Evolutionary conservation across 78 protist genomes (phyloP), one percentile per base, ranked within the genome.

Genomic region (Dictyostelium intermedium): DNA sequence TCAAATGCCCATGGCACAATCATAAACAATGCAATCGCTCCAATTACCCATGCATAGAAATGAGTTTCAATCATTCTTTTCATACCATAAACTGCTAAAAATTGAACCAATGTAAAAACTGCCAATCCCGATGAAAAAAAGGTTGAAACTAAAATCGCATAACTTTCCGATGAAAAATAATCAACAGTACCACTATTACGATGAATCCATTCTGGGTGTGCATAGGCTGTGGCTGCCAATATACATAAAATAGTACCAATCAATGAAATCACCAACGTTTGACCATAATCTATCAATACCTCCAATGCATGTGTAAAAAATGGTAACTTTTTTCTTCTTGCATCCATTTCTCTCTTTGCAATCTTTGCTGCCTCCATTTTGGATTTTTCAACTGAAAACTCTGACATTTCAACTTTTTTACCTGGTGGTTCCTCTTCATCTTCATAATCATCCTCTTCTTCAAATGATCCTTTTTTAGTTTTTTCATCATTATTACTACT

Each of bases 11-110:
- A 89, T 63, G 94, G 94, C 1, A 89, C 94, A 11, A 80, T 14
- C 27, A 89, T 11, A 47, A 89, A 89, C 10, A 89, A 32, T 27
- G 79, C 87, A n/a, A 89, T 89, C 4, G 23, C 94, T 47, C 78
- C 94, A 27, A 89, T 23, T 0, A 89, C 81, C 74, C 66, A 89
- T 1, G 45, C 37, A 35, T 89, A 80, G 56, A 89, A 89, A 50
- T 89, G 82, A 50, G 94, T 89, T 23, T 80, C 82, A 9, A 89
- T 10, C 94, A 89, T 89, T 69, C 94, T 61, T 16, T 89, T 89
- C 1, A 89, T 43, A 8, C 94, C 94, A 80, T 61, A 89, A 11
- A 89, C 94, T 11, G 94, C 69, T 13, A 78, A 27, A 43, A 89
- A 89, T 50, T 89, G 94, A 16, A 89, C 72, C 20, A 69, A 83